Evolutionary conservation across 257 asterid species (phyloP).

Genomic region (Solanum sitiens): DNA sequence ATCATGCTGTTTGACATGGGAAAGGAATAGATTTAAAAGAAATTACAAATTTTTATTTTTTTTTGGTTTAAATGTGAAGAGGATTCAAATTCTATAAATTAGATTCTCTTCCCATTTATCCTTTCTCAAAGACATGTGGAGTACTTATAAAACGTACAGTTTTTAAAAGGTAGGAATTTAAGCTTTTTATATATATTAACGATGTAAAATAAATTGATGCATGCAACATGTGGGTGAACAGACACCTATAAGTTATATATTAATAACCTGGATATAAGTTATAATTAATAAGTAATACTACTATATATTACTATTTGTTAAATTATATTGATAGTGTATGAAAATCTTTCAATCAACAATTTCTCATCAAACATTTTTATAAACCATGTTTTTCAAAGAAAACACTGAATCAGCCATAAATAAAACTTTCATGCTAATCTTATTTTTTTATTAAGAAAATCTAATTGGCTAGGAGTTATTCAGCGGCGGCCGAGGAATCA

Average conservation of each 20-base stretch:
- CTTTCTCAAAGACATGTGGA: background rate
- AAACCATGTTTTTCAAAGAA: background rate
- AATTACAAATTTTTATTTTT: background rate
- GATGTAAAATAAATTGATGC: background rate
- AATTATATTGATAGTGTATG: background rate
- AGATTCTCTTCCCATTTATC: background rate
- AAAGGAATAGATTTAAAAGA: background rate
- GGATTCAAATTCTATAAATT: background rate
- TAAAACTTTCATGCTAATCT: background rate
- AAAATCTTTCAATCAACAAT: background rate
- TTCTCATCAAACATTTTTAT: no score
- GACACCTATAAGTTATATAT: background rate
- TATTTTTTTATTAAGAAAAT: no score
- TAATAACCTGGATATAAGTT: background rate
- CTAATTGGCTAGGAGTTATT: no score
- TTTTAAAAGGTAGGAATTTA: background rate
- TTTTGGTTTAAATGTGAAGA: background rate
- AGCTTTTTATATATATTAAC: background rate
- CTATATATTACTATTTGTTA: background rate
- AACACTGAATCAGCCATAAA: fast-evolving
- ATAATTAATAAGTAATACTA: background rate
- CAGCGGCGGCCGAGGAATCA: no score
- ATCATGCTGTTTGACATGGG: background rate
- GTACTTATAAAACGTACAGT: background rate
- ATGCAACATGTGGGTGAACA: background rate